Evolutionary conservation across 345 rosid species (phyloP).

Genomic region (Diplotaxis tenuifolia): DNA sequence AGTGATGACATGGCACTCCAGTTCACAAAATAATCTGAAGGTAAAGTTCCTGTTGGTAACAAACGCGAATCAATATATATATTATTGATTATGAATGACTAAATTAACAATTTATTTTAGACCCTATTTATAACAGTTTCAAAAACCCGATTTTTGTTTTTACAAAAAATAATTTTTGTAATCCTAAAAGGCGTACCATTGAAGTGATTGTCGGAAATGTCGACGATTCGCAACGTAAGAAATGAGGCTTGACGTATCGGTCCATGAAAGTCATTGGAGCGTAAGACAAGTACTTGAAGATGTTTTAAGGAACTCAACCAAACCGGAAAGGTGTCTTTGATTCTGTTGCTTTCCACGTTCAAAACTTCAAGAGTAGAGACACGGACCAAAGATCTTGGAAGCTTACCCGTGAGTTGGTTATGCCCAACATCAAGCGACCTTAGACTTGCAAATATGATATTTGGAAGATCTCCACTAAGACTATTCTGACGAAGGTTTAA

Average conservation of each 20-base stretch:
- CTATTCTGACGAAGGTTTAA: not conserved
- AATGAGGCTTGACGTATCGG: not conserved
- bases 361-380: not conserved
- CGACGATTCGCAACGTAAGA: not conserved
- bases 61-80: no score
- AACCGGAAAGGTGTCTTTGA: conserved; percentile 41
- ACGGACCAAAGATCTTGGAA: conserved; percentile 9
- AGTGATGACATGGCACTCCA: not conserved
- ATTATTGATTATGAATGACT: no score
- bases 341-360: conserved; percentile 18
- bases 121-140: not conserved
- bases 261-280: conserved; percentile 35
- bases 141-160: no score
- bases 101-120: no score
- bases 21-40: not conserved
- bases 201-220: conserved; percentile 6
- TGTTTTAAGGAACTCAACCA: conserved; percentile 29
- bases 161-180: no score
- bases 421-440: conserved; percentile 23
- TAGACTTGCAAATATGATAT: conserved; percentile 12
- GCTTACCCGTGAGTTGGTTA: conserved; percentile 31
- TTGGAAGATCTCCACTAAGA: not conserved
- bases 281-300: conserved; percentile 45
- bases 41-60: not conserved
- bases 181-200: not conserved